Base-by-base conservation (phyloP, 345 rosid genomes). In the Carallia brachiata region DNA sequence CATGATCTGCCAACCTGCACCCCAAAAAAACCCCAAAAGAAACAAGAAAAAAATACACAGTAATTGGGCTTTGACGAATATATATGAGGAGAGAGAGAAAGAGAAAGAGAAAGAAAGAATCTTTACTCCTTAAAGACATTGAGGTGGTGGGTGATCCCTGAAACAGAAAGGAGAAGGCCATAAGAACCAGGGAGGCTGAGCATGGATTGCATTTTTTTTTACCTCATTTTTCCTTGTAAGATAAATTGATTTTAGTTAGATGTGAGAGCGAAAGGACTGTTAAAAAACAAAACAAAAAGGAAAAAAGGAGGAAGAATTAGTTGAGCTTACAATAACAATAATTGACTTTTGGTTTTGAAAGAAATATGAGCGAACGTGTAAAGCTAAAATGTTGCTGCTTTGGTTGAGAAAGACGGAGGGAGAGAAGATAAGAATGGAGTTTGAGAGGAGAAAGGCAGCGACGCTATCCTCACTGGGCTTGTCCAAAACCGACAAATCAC, bases 371-470 rank as follows among this genome's bases (percentile, higher is more conserved):
- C 10, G 3, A 8, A 2, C 2, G 23, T 23, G 23, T 23, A 23
- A 23, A 23, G 23, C 23, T 23, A 23, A 23, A 23, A 23, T 23
- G 23, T 23, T 23, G 23, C 23, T 23, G 23, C 23, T 23, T 23
- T 23, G 23, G 37, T 6, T 2, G 5, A 34, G 32, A 48, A 7
- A 4, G 34, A 1, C 17, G 5, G 13, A 18, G 36, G 52, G 47
- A 37, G 34, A 1, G 17, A 6, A 52, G 4, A 40, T 18, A 36
- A 23, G 17, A 0, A 90, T 90, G 98, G 95, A 87, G 18, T 93
- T 93, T 65, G 88, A 82, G 72, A 88, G 74, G 85, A 86, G 96
- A 70, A 93, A 93, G 79, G 87, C 91, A 9, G 83, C 91, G 27
- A 78, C 85, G 28, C 57, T 93, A 58, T 81, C 90, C 23, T 79